Conservation (phyloP, 768 basidiomycete genomes). For the Tulasnella sp. region DNA sequence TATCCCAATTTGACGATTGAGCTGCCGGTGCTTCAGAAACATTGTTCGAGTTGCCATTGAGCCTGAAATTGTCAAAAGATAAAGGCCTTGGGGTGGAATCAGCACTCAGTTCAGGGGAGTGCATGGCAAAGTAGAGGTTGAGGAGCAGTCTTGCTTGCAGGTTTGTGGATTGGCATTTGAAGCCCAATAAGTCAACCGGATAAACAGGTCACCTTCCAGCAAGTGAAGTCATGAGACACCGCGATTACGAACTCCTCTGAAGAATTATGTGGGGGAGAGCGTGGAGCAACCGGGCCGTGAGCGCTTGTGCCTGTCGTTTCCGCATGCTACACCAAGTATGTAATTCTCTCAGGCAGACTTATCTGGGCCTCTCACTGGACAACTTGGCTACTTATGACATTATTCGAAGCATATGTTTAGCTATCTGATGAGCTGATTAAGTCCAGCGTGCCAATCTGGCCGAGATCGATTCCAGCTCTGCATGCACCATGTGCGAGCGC, state of each 20-base stretch:
- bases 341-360: background rate
- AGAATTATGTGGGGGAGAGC: background rate
- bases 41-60: too few species aligned
- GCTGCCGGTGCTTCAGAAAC: too few species aligned
- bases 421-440: background rate
- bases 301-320: background rate
- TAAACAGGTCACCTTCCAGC: too few species aligned
- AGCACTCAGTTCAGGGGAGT: too few species aligned
- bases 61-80: too few species aligned
- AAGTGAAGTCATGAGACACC: background rate
- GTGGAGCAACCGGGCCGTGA: background rate
- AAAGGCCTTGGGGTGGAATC: too few species aligned
- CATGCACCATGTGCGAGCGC: background rate
- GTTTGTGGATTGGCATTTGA: too few species aligned
- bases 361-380: background rate
- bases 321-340: background rate
- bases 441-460: background rate
- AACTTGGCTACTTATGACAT: background rate
- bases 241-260: background rate
- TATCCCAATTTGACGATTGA: too few species aligned
- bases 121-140: background rate
- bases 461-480: background rate
- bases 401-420: background rate
- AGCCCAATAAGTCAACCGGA: too few species aligned
- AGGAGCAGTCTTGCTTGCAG: background rate